Evolutionary conservation across 2,329 filamentous ascomycete genomes (phyloP).

Genomic region (Cladophialophora immunda): DNA sequence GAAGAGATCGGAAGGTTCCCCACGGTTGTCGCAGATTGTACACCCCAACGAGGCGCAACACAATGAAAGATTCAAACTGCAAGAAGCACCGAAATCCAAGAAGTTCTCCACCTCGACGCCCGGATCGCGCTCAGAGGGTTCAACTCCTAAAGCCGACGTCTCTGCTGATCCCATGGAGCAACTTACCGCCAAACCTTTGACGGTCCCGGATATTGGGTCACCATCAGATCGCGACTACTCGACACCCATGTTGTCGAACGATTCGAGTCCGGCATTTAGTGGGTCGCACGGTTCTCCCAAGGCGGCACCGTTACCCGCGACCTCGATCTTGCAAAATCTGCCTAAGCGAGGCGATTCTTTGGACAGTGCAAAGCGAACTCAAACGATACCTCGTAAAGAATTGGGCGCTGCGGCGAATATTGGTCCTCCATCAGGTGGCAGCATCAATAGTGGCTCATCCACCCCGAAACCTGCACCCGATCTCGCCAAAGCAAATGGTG

Average conservation of each 20-base stretch:
- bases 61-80: slow-evolving; percentile 75
- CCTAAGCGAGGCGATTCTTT: slow-evolving; percentile 70
- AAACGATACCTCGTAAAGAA: slow-evolving; percentile 71
- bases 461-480: slow-evolving; percentile 26
- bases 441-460: slow-evolving; percentile 41
- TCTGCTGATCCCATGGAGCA: slow-evolving; percentile 30
- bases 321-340: slow-evolving; percentile 46
- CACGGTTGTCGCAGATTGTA: slow-evolving; percentile 30
- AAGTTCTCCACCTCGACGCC: slow-evolving; percentile 45
- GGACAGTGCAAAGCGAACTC: slow-evolving; percentile 46
- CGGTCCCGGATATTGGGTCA: slow-evolving; percentile 44
- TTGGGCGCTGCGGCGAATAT: slow-evolving; percentile 48
- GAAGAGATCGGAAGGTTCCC: slow-evolving; percentile 30
- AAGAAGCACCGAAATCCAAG: slow-evolving; percentile 77
- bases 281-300: slow-evolving; percentile 52
- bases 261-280: slow-evolving; percentile 66
- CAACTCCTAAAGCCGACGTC: slow-evolving; percentile 33
- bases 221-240: slow-evolving; percentile 43
- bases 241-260: slow-evolving; percentile 65
- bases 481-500: slow-evolving; percentile 49
- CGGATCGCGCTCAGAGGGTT: slow-evolving; percentile 52
- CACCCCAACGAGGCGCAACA: slow-evolving; percentile 30
- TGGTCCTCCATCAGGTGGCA: slow-evolving; percentile 48
- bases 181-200: slow-evolving; percentile 32
- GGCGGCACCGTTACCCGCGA: slow-evolving; percentile 45